Percentiles rank a stretch among this genome's conserved stretches.
These are phyloP conservation scores for Fusarium sp. DNA, from an alignment of 2,329 filamentous ascomycete species.

Conservation along the genomic window DNA sequence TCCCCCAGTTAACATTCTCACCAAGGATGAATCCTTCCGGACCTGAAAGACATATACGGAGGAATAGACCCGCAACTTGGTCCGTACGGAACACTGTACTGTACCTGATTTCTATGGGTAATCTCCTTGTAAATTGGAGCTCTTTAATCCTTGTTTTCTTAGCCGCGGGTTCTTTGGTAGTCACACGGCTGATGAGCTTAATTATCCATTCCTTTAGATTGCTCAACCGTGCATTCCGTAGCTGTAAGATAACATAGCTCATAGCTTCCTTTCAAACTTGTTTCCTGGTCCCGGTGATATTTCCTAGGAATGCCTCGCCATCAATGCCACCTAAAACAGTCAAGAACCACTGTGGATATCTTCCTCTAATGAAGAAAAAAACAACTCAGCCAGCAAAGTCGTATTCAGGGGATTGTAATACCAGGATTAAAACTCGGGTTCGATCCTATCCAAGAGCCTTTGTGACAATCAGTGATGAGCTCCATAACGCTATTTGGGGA, in stretches of 20 bases:
- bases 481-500: slow-evolving; percentile 27
- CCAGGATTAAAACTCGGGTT: slow-evolving; percentile 18
- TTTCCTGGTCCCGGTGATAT: not conserved
- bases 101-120: slow-evolving; percentile 15
- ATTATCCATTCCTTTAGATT: slow-evolving; percentile 23
- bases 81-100: not conserved
- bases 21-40: not conserved
- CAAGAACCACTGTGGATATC: not conserved
- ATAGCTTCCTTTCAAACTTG: not conserved
- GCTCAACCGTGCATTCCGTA: slow-evolving; percentile 24
- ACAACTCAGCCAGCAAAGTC: not conserved
- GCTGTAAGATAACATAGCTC: not conserved
- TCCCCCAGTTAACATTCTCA: not conserved
- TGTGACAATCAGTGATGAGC: slow-evolving; percentile 10
- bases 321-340: not conserved
- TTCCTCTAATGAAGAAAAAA: not conserved
- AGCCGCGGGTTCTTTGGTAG: slow-evolving; percentile 20
- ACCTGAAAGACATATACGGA: slow-evolving; percentile 2
- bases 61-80: not conserved
- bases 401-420: slow-evolving; percentile 8
- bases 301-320: not conserved
- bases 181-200: slow-evolving; percentile 37
- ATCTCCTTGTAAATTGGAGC: slow-evolving; percentile 38
- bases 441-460: slow-evolving; percentile 20
- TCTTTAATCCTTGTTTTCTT: slow-evolving; percentile 11